Evolutionary conservation across 1,284 basidiomycete species (phyloP), one percentile per base, ranked within the genome.

Genomic region (Fomitopsis palustris): DNA sequence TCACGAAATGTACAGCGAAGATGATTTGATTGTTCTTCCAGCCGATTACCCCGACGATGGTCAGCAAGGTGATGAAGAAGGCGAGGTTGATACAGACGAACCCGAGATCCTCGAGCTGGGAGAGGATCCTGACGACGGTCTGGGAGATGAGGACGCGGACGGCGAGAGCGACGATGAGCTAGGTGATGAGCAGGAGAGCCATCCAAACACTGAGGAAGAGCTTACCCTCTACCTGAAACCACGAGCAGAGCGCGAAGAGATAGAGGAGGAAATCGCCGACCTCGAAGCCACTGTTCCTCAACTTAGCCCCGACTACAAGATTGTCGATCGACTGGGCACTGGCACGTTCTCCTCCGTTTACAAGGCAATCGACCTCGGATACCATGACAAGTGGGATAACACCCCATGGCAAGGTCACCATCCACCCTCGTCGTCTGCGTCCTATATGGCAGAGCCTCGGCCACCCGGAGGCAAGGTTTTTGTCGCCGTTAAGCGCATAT

Each of bases 291-390:
- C 83, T 16, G 84, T 96, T 1, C 87, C 88, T 0, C 72, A 80
- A 10, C 78, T 95, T 43, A 71, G 75, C 4, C 73, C 78, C n/a
- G 79, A 91, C 64, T 99, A 97, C 79, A 82, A 81, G 60, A 80
- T 98, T 25, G 76, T 98, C 27, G 96, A 98, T 76, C 84, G 95
- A 6, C 83, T 99, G 0, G 96, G 96, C 16, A 98, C 96, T 62
- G 95, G 96, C 25, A 99, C 96, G 2, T 99, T 99, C 75, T 98
- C 96, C 0, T 96, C 95, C 9, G 96, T 99, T 10, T 99, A 98
- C 82, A 98, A 99, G 69, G 96, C 96, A 0, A 77, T 96, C 64
- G 96, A 99, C 74, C 70, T 90, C 38, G 77, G 84, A 59, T 86
- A 90, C 70, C 84, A 92, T 67, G 73, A 80, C 43, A 87, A 86